Base-by-base conservation (phyloP, 192 early-diverging fungal genomes). In the Obelidium mucronatum region DNA sequence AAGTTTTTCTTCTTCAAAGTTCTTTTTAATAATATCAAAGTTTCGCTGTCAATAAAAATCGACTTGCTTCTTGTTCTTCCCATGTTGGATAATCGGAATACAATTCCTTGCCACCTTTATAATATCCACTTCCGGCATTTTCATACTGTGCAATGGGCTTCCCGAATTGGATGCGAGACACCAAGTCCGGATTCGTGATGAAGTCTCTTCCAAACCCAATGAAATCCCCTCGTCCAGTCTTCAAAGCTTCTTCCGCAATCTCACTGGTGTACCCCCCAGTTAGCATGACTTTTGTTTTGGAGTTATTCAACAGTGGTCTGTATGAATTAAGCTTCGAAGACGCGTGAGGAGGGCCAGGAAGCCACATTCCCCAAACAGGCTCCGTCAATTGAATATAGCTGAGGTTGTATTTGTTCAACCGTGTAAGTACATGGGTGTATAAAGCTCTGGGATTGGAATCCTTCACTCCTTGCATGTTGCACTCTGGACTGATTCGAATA, bases 141-240 rank as follows among this genome's bases (percentile, higher is more conserved):
- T 73, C 64, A 24, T 81, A 78, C 34, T 73, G 66, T 19, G 82
- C 78, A 68, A 87, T 58, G 34, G 53, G 68, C 35, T 42, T 42
- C 19, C 78, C 81, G 55, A 67, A 52, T 3, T 70, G 40, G n/a
- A 83, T 53, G 15, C 86, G 64, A 17, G 80, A 55, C 3, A 83
- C 81, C 19, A 84, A 67, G 62, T 87, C 86, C 34, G 86, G 86
- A 78, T 87, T 87, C 22, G 86, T 76, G 66, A 87, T 84, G 74
- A 84, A 87, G 30, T 79, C 71, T 2, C 83, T 56, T 2, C 79
- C 86, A 48, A 78, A 67, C 2, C 82, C 86, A 65, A 87, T 75
- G 63, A 87, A 54, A 56, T 87, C 83, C 1, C 67, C 81, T 28
- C 80, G 74, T 8, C 79, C 76, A 24, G 56, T 54, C 26, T 56